Evolutionary conservation across 306 rosid species (phyloP), one percentile per base, ranked within the genome.

Genomic region (Potentilla sterilis): DNA sequence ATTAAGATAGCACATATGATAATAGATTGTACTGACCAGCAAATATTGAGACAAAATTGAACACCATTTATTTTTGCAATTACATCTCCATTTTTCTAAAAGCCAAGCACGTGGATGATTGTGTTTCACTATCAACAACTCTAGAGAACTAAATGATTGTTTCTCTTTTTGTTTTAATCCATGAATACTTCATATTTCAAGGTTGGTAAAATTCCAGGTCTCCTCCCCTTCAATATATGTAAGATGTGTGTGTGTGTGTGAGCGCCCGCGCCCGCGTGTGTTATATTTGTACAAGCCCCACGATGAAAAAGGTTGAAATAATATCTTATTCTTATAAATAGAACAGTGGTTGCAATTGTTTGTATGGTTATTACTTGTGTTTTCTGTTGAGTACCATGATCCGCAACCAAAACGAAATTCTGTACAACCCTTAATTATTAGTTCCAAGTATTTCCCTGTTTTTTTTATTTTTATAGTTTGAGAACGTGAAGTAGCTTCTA

Each of bases 381-480:
- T 59, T 38, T 48, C 24, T 62, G 21, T 48, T 3, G 1, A n/a
- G 38, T 24, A 37, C 24, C 44, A 24, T 46, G 14, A 6, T 43
- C 6, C 16, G n/a, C 57, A 42, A 73, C 68, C 41, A 58, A 24
- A 59, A 48, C 35, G 35, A 35, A 49, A 10, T 24, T 59, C 37
- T 1, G 16, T 10, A 57, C 65, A 37, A 47, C 32, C 69, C 34
- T 40, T 28, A 46, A 74, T 76, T 73, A 42, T 72, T 64, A 75
- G 35, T 66, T 72, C 59, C 65, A 18, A n/a, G 67, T 18, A 12
- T 38, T 52, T 46, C 44, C 54, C 19, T 75, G 69, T 74, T 57
- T 47, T 79, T 77, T 21, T 37, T 73, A 69, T 21, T 57, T 69
- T 54, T 78, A 34, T 78, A 21, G 59, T 63, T 72, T 9, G 75